Percentiles rank a stretch among this genome's conserved stretches.
Evolutionary conservation across 805 yeast genomes (phyloP).

Genomic region (Metschnikowia henanensis): DNA sequence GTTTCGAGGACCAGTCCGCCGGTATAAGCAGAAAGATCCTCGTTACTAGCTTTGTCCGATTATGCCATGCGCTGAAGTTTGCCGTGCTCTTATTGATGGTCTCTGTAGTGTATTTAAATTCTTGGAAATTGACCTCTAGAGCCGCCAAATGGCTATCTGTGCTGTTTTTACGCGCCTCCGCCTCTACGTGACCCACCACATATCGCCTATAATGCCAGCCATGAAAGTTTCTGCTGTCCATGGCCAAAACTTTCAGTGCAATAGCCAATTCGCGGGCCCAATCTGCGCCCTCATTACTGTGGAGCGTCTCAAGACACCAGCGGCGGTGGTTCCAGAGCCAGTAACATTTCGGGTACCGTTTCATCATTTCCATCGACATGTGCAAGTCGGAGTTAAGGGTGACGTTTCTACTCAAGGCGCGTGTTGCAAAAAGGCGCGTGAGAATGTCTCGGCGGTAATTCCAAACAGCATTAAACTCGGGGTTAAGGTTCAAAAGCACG

Average conservation of each 20-base stretch:
- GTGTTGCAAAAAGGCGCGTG: slow-evolving; percentile 24
- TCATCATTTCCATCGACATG: slow-evolving; percentile 58
- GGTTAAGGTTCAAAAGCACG: slow-evolving; percentile 61
- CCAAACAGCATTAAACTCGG: slow-evolving; percentile 90
- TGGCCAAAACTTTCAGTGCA: slow-evolving; percentile 63
- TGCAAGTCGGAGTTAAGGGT: slow-evolving; percentile 55
- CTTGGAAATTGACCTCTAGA: slow-evolving; percentile 44
- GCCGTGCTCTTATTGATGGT: slow-evolving; percentile 84
- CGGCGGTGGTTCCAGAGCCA: slow-evolving; percentile 96
- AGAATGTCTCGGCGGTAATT: slow-evolving; percentile 81
- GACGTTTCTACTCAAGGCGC: slow-evolving; percentile 7
- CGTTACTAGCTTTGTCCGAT: slow-evolving; percentile 70
- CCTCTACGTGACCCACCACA: slow-evolving; percentile 48
- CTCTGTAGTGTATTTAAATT: slow-evolving; percentile 73
- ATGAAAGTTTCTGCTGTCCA: slow-evolving; percentile 86
- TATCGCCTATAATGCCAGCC: slow-evolving; percentile 94
- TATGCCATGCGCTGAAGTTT: slow-evolving; percentile 96
- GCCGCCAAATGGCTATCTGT: not conserved
- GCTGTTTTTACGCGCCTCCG: slow-evolving; percentile 1
- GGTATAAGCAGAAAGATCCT: slow-evolving; percentile 39
- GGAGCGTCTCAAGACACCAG: slow-evolving; percentile 63
- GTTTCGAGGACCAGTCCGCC: no score
- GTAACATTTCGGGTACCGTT: slow-evolving; percentile 80
- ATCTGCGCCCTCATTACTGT: slow-evolving; percentile 49
- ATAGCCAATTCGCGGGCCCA: slow-evolving; percentile 74